Evolutionary conservation across 164 flowering plant genomes (phyloP), one percentile per base, ranked within the genome.

Genomic region (Annona cherimola): DNA sequence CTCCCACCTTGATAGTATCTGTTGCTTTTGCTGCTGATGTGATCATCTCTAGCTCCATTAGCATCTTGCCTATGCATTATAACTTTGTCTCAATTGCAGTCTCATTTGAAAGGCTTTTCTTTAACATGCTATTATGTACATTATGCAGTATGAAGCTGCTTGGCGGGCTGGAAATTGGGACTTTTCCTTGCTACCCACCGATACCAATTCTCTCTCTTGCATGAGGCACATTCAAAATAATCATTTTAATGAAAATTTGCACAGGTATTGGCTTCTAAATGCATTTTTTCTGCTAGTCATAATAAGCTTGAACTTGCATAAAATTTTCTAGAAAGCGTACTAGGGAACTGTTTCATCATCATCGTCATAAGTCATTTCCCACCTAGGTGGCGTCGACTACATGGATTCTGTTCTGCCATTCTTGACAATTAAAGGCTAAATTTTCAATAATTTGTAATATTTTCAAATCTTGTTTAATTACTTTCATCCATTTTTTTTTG

Each of bases 141-240:
- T 78, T 26, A 65, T 84, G 81, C 78, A 93, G 98, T 95, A 93
- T 82, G 99, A 95, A 81, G 94, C 98, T 82, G 98, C 99, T 68
- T 93, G 99, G 98, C 93, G 97, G 68, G 83, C 91, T 42, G 98
- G 98, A 74, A 90, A 91, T 81, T 95, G 99, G 99, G 98, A 95
- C 75, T 91, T 91, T 73, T 89, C 96, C 71, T 74, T 84, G 68
- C 87, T 86, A 69, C 71, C 73, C 61, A 42, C 74, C 46, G 85
- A 81, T 76, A 76, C 77, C 74, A 74, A 73, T 75, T 75, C 77
- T 76, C 59, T 73, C 14, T 63, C 71, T 69, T 75, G 82, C 19
- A 74, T 69, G 75, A 82, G 75, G 61, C 71, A 77, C 64, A 50
- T 63, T 2, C 79, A 76, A 71, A 75, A 62, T 66, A 81, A 68